A percentile compares a stretch with the other conserved stretches of the same genome.
Evolutionary conservation across 1,284 basidiomycete species (phyloP).

Genomic region (Mycena sp.): DNA sequence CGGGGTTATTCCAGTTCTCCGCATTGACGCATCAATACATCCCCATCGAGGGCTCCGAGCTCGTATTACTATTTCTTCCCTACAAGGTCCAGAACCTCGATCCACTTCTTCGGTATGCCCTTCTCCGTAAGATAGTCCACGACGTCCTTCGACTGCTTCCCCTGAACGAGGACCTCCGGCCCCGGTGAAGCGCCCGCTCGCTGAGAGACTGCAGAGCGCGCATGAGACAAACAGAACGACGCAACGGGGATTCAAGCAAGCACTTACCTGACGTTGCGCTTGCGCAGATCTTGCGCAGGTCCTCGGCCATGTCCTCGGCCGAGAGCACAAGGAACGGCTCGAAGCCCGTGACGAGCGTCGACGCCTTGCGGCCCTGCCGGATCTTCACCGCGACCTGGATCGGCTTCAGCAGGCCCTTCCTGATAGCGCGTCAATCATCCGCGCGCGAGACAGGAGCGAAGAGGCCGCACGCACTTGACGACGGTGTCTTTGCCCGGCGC

Average conservation of each 20-base stretch:
- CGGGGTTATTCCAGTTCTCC: too few relatives aligned
- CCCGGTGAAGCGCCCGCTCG: constrained; percentile 60
- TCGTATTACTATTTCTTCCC: too few relatives aligned
- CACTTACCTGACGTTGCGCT: constrained; percentile 75
- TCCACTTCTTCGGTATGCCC: not conserved
- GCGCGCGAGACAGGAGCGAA: constrained; percentile 28
- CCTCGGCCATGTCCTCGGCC: constrained; percentile 81
- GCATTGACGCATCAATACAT: too few relatives aligned
- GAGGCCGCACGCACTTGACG: constrained; percentile 57
- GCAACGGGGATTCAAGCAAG: not conserved
- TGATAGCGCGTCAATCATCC: constrained; percentile 39
- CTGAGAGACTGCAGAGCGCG: constrained; percentile 58
- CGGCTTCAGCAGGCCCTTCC: constrained; percentile 80
- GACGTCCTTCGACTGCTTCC: constrained; percentile 77
- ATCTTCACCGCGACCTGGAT: constrained; percentile 76
- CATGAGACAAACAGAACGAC: not conserved
- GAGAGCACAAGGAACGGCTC: constrained; percentile 76
- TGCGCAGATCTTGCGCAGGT: constrained; percentile 80
- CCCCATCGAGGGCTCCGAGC: too few relatives aligned
- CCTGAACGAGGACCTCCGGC: constrained; percentile 83
- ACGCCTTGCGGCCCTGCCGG: constrained; percentile 80
- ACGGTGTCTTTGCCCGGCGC: constrained; percentile 60
- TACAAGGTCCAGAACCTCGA: not conserved
- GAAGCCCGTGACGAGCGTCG: constrained; percentile 80
- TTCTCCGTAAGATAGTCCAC: constrained; percentile 62